Base-by-base conservation (phyloP, 306 rosid genomes). In the Prunus campanulata region DNA sequence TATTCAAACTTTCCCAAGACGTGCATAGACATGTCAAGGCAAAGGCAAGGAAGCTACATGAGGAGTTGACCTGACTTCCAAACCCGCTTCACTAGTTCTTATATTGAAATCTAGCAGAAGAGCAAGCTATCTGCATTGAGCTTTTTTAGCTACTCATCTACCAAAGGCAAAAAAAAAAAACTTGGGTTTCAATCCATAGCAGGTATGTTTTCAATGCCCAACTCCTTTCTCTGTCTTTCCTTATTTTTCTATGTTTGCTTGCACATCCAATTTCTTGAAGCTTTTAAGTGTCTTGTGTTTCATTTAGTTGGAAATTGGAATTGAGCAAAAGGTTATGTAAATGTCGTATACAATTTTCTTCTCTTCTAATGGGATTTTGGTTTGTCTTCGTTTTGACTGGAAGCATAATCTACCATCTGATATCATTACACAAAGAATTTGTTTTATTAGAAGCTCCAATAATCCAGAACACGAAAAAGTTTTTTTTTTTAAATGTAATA, bases 141-240 rank as follows among this genome's bases (percentile, higher is more conserved):
- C 30, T 70, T 70, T 70, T 12, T 18, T 1, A 49, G 20, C 44
- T 39, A 39, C 44, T 50, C 57, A 19, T 30, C 48, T 70, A 22
- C 27, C 47, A 50, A 70, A 49, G 18, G 47, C 39, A 68, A 51
- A 24, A 22, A 30, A 39, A 8, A 50, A 39, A 39, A 39, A 6
- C 44, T 6, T 39, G 44, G 8, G 44, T 39, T 39, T 39, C 44
- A 6, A 39, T 39, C 44, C 44, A 7, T 48, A 48, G 20, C 67
- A 76, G 79, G 79, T 76, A 22, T 4, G 22, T 46, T 35, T 24
- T 76, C 48, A 7, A 27, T 30, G 15, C 59, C 22, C n/a, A 54
- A 0, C 24, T 54, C 59, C 24, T 24, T 51, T 30, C 27, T 70
- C 27, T 30, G 5, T 27, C 6, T 25, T 69, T 16, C 18, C 3